phyloP scores from a whole-genome alignment of 2,329 filamentous ascomycete genomes.

The Rachicladosporium sp. region DNA sequence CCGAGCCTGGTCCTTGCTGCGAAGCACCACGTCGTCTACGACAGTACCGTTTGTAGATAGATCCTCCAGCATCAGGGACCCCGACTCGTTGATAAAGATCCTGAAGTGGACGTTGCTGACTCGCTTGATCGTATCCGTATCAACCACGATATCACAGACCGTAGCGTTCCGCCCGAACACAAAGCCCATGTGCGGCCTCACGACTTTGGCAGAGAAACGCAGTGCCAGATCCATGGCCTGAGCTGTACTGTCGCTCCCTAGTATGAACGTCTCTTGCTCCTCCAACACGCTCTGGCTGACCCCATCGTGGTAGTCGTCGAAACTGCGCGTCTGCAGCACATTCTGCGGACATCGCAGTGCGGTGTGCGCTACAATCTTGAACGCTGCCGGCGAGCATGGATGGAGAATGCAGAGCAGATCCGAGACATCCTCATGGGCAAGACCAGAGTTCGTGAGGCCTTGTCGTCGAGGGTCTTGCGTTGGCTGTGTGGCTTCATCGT shows the following conservation, averaged over 20 bases:
- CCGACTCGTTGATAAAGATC: conserved; percentile 78
- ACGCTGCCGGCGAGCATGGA: conserved; percentile 61
- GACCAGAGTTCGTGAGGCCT: conserved; percentile 69
- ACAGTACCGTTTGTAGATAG: conserved; percentile 91
- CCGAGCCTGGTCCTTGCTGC: conserved; percentile 29
- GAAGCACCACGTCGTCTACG: conserved; percentile 62
- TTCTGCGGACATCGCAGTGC: conserved; percentile 43
- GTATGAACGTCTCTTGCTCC: conserved; percentile 35
- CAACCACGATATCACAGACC: conserved; percentile 60
- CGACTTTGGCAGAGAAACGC: conserved; percentile 61
- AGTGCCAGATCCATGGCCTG: conserved; percentile 55
- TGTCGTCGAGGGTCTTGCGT: conserved; percentile 63
- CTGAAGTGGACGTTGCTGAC: conserved; percentile 95
- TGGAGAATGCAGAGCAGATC: conserved; percentile 85
- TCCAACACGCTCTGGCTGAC: conserved; percentile 18
- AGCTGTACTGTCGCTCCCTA: conserved; percentile 14
- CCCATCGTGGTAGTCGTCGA: conserved; percentile 20
- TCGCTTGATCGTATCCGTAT: conserved; percentile 54
- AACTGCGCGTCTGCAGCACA: conserved; percentile 40
- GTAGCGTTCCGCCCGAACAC: conserved; percentile 66
- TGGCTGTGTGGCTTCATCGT: conserved; percentile 1
- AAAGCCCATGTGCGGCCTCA: conserved; percentile 61
- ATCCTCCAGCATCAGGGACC: conserved; percentile 83
- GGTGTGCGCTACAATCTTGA: conserved; percentile 53
- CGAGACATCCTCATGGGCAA: conserved; percentile 68